These are phyloP conservation scores for Fusarium mundagurra DNA, from an alignment of 2,329 filamentous ascomycete genomes.

Conservation along the genomic window DNA sequence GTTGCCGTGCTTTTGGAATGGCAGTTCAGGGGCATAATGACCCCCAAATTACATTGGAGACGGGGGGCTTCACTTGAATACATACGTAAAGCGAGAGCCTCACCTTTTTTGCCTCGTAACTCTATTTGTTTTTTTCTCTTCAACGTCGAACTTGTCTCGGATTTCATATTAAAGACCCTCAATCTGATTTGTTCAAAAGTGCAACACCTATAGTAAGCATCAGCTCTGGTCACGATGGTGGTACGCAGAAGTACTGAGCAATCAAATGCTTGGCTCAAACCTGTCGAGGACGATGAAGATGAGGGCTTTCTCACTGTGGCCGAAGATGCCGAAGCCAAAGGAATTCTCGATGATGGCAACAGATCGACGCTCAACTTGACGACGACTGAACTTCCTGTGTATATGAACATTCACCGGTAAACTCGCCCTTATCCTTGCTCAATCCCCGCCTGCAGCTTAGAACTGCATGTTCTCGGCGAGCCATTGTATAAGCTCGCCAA, in stretches of 20 bases:
- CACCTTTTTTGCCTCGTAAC: neutral
- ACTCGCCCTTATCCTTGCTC: constrained; percentile 13
- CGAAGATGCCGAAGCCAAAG: constrained; percentile 42
- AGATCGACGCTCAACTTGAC: constrained; percentile 36
- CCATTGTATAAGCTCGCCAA: neutral
- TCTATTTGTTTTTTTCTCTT: constrained; percentile 1
- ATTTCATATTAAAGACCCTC: neutral
- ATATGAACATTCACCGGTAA: constrained; percentile 45
- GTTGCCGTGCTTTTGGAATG: neutral
- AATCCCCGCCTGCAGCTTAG: neutral
- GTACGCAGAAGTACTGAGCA: constrained; percentile 34
- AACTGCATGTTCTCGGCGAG: neutral
- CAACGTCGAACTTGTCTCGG: constrained; percentile 3
- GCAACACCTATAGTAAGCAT: neutral
- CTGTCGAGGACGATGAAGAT: constrained; percentile 41
- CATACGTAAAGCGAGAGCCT: constrained; percentile 21
- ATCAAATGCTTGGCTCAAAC: constrained; percentile 38
- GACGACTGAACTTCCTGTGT: constrained; percentile 39
- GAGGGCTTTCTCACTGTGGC: constrained; percentile 37
- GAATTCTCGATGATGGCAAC: constrained; percentile 40
- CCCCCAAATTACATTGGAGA: constrained; percentile 25
- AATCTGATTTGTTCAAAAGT: neutral
- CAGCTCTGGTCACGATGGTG: constrained; percentile 23
- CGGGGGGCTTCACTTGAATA: constrained; percentile 8
- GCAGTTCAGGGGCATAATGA: constrained; percentile 29